These are phyloP conservation scores for Penicillium sp. DNA, from an alignment of 2,329 filamentous ascomycete species.

Conservation along the genomic window DNA sequence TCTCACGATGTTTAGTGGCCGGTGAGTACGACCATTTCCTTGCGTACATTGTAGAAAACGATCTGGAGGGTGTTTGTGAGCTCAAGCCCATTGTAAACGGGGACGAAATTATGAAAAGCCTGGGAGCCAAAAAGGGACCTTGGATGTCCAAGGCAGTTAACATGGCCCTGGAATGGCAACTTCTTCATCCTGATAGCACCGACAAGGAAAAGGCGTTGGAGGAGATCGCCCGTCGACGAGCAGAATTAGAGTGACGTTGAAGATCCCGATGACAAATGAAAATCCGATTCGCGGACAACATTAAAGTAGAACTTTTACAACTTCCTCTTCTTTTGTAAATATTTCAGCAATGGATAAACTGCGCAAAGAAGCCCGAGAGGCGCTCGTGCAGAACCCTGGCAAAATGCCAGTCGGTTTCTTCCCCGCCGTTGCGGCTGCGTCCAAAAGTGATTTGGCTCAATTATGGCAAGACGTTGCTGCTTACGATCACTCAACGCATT, in stretches of 20 bases:
- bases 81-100: slow-evolving; percentile 71
- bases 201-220: slow-evolving; percentile 60
- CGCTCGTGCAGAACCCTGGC: slow-evolving; percentile 15
- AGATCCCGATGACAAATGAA: slow-evolving; percentile 9
- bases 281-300: not conserved
- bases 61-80: slow-evolving; percentile 52
- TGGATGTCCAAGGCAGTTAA: slow-evolving; percentile 83
- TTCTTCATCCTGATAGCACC: slow-evolving; percentile 65
- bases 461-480: slow-evolving; percentile 33
- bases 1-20: slow-evolving; percentile 36
- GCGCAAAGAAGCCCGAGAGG: slow-evolving; percentile 25
- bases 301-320: slow-evolving; percentile 1
- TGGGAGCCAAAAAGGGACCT: slow-evolving; percentile 64
- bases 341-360: slow-evolving; percentile 25
- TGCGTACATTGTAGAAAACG: slow-evolving; percentile 47
- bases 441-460: slow-evolving; percentile 15
- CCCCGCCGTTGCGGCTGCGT: slow-evolving; percentile 1
- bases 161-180: slow-evolving; percentile 81
- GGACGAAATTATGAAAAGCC: slow-evolving; percentile 63
- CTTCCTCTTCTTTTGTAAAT: not conserved
- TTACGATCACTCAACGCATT: slow-evolving; percentile 15
- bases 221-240: slow-evolving; percentile 52
- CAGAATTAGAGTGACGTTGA: slow-evolving; percentile 48
- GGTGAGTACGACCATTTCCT: slow-evolving; percentile 55
- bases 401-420: slow-evolving; percentile 9